Conservation (phyloP, 139 green algal genomes). For the Chlamydomonas eustigma region DNA sequence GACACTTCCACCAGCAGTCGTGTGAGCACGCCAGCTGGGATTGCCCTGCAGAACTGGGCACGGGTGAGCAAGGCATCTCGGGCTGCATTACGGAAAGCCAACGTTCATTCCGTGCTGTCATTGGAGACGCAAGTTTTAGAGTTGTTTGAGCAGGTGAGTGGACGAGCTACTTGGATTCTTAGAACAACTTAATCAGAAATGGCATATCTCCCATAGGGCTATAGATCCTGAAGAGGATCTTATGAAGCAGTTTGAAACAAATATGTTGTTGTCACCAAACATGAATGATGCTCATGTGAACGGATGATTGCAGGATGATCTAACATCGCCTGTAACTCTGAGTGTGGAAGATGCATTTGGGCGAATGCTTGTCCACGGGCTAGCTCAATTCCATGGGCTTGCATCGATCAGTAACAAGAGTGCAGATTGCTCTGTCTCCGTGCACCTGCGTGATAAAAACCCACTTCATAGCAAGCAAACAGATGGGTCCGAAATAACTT, state of each 20-base stretch:
- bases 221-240: too few relatives aligned
- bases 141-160: slow-evolving; percentile 21
- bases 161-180: background rate
- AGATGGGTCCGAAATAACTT: background rate
- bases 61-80: slow-evolving; percentile 28
- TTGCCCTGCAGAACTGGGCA: slow-evolving; percentile 36
- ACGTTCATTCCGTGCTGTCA: slow-evolving; percentile 36
- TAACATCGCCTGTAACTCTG: too few relatives aligned
- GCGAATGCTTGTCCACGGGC: slow-evolving; percentile 42
- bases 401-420: slow-evolving; percentile 1
- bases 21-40: slow-evolving; percentile 13
- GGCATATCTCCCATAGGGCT: too few relatives aligned
- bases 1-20: background rate
- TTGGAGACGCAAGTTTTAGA: slow-evolving; percentile 46
- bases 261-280: too few relatives aligned
- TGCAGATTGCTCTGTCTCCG: background rate
- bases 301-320: too few relatives aligned
- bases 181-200: too few relatives aligned
- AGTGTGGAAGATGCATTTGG: slow-evolving; percentile 26
- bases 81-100: slow-evolving; percentile 36
- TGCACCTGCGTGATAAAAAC: background rate
- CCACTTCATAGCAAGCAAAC: background rate
- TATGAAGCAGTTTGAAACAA: too few relatives aligned
- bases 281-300: too few relatives aligned
- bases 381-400: slow-evolving; percentile 48